Evolutionary conservation across 2,329 filamentous ascomycete genomes (phyloP).

Genomic region (Ophiocordyceps unilateralis): DNA sequence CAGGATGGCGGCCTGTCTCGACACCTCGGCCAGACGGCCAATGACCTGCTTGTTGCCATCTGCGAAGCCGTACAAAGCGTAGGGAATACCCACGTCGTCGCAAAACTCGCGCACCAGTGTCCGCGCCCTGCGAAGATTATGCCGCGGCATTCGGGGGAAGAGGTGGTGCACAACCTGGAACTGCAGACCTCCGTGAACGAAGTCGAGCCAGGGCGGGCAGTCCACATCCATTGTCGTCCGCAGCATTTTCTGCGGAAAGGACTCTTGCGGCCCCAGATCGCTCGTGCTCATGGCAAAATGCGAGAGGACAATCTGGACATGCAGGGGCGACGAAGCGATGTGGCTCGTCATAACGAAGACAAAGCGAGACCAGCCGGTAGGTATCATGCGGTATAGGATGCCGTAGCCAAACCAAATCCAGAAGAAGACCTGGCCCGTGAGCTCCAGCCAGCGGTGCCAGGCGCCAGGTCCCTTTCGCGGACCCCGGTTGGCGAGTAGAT

Average conservation of each 20-base stretch:
- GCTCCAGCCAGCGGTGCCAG: slow-evolving; percentile 73
- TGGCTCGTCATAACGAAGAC: slow-evolving; percentile 67
- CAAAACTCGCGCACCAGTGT: slow-evolving; percentile 68
- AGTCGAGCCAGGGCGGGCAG: slow-evolving; percentile 76
- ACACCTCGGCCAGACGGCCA: slow-evolving; percentile 58
- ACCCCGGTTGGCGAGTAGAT: slow-evolving; percentile 51
- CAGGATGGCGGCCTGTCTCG: slow-evolving; percentile 60
- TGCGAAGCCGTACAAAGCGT: slow-evolving; percentile 71
- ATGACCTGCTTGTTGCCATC: slow-evolving; percentile 72
- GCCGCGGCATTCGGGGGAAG: slow-evolving; percentile 66
- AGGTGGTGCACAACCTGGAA: slow-evolving; percentile 83
- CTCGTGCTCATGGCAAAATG: slow-evolving; percentile 90
- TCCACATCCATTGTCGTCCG: slow-evolving; percentile 90
- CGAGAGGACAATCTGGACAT: slow-evolving; percentile 79
- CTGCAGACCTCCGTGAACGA: slow-evolving; percentile 74
- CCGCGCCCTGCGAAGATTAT: slow-evolving; percentile 64
- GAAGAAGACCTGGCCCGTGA: slow-evolving; percentile 61
- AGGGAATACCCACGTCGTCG: slow-evolving; percentile 64
- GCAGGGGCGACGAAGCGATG: slow-evolving; percentile 62
- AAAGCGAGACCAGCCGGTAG: slow-evolving; percentile 50
- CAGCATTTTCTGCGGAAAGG: slow-evolving; percentile 79
- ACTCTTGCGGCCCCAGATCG: slow-evolving; percentile 68
- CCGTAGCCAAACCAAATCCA: slow-evolving; percentile 78
- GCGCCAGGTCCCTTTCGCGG: slow-evolving; percentile 60
- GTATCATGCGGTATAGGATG: slow-evolving; percentile 58